These are phyloP conservation scores for Xylaria nigripes DNA, from an alignment of 495 filamentous ascomycete species.

Conservation along the genomic window DNA sequence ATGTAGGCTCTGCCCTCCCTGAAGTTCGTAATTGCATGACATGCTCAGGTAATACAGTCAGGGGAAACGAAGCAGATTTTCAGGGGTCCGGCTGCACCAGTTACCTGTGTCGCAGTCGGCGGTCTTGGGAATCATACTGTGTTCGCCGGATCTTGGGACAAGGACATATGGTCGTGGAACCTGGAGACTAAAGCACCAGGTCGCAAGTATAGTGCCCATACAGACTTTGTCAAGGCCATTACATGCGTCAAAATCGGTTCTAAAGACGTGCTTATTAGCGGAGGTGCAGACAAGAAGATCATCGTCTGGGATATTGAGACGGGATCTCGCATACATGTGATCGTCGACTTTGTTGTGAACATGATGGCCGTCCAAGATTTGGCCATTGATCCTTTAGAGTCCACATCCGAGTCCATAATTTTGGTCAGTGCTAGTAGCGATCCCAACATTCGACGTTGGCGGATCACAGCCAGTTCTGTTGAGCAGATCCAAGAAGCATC, in stretches of 20 bases:
- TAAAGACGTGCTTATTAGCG: slow-evolving; percentile 67
- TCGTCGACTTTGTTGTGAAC: slow-evolving; percentile 59
- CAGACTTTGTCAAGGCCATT: slow-evolving; percentile 84
- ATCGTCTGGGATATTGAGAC: slow-evolving; percentile 69
- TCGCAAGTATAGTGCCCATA: slow-evolving; percentile 64
- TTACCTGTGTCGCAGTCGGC: slow-evolving; percentile 69
- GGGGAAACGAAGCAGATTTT: slow-evolving; percentile 42
- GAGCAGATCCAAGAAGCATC: slow-evolving; percentile 37
- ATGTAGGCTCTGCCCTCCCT: slow-evolving; percentile 50
- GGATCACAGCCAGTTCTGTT: slow-evolving; percentile 36
- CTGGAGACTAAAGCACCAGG: slow-evolving; percentile 43
- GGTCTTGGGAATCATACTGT: slow-evolving; percentile 47
- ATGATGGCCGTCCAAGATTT: slow-evolving; percentile 70
- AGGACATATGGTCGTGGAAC: slow-evolving; percentile 77
- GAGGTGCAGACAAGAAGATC: slow-evolving; percentile 78
- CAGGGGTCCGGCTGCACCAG: slow-evolving; percentile 67
- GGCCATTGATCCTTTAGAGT: slow-evolving; percentile 55
- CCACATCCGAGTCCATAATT: slow-evolving; percentile 38
- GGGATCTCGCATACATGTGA: slow-evolving; percentile 58
- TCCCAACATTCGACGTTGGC: slow-evolving; percentile 73
- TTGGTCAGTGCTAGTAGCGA: slow-evolving; percentile 78
- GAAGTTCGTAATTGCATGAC: not conserved
- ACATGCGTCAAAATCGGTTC: slow-evolving; percentile 45
- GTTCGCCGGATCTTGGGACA: slow-evolving; percentile 92
- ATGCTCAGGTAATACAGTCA: slow-evolving; percentile 15